These are phyloP conservation scores for Eucalyptus dawsonii DNA, from an alignment of 345 rosid genomes.

Conservation along the genomic window DNA sequence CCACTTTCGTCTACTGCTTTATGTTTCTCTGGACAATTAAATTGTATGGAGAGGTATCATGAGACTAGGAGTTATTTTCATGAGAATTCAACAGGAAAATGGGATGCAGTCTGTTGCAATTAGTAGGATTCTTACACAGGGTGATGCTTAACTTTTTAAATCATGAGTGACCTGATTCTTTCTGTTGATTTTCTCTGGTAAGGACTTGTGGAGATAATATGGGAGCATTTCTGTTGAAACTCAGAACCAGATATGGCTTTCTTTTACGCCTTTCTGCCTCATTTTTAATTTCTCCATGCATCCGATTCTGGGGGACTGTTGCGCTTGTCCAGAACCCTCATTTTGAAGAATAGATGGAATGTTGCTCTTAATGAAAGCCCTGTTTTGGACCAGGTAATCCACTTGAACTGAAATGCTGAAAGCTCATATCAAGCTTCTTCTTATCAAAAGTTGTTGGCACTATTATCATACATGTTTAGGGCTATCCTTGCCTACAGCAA, in stretches of 20 bases:
- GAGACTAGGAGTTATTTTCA: background rate
- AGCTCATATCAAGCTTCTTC: background rate
- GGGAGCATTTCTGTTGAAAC: background rate
- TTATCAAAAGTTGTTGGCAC: background rate
- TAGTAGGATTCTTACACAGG: background rate
- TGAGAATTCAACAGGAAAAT: background rate
- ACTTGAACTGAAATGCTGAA: background rate
- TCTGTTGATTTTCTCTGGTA: background rate
- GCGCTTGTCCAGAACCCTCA: background rate
- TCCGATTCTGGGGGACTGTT: background rate
- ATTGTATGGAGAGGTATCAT: background rate
- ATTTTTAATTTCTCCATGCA: background rate
- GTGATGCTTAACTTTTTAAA: background rate
- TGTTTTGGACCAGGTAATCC: background rate
- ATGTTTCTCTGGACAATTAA: background rate
- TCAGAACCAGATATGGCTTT: background rate
- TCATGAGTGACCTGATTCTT: background rate
- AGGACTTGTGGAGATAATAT: background rate
- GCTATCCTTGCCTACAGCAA: background rate
- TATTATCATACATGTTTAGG: background rate
- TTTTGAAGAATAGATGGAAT: background rate
- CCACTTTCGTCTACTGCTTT: background rate
- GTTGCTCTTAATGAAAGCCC: background rate
- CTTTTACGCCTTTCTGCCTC: background rate
- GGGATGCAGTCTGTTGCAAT: background rate